phyloP scores from a whole-genome alignment of 805 yeast genomes.

The Candida argentea region DNA sequence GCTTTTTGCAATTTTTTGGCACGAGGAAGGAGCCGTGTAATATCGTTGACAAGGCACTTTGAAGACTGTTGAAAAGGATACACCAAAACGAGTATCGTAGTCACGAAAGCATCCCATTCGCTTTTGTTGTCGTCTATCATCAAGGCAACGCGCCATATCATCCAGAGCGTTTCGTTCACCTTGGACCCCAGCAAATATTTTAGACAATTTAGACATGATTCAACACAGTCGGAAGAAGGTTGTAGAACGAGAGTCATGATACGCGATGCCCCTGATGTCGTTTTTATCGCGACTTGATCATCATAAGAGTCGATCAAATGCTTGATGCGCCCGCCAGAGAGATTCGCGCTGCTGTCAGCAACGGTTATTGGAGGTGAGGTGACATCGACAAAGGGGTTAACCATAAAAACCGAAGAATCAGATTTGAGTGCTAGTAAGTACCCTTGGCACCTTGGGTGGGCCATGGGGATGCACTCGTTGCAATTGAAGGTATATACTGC shows the following conservation, averaged over 20 bases:
- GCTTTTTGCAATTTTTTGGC: slow-evolving; percentile 19
- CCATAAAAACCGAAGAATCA: slow-evolving; percentile 25
- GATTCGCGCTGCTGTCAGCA: too few relatives aligned
- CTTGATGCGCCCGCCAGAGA: slow-evolving; percentile 11
- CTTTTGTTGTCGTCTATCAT: slow-evolving; percentile 28
- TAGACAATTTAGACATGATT: slow-evolving; percentile 38
- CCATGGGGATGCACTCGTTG: slow-evolving; percentile 31
- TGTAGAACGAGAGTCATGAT: slow-evolving; percentile 27
- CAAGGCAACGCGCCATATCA: slow-evolving; percentile 51
- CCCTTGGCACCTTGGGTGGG: slow-evolving; percentile 28
- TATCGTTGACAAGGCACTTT: slow-evolving; percentile 12
- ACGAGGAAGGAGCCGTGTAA: slow-evolving; percentile 20
- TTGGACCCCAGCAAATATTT: slow-evolving; percentile 48
- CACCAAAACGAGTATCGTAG: slow-evolving; percentile 39
- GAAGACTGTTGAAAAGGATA: slow-evolving; percentile 33
- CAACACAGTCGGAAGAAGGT: slow-evolving; percentile 37
- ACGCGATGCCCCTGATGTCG: slow-evolving; percentile 11
- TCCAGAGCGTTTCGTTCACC: slow-evolving; percentile 47
- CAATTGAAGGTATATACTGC: slow-evolving; percentile 18
- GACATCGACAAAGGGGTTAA: slow-evolving; percentile 50
- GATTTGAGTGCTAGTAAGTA: slow-evolving; percentile 33
- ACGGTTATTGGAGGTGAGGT: slow-evolving; percentile 21
- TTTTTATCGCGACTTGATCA: slow-evolving; percentile 15
- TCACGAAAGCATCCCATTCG: slow-evolving; percentile 55
- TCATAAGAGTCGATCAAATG: slow-evolving; percentile 20